Base-by-base conservation (phyloP, 169 alveolate genomes). In the Ichthyophthirius multifiliis region DNA sequence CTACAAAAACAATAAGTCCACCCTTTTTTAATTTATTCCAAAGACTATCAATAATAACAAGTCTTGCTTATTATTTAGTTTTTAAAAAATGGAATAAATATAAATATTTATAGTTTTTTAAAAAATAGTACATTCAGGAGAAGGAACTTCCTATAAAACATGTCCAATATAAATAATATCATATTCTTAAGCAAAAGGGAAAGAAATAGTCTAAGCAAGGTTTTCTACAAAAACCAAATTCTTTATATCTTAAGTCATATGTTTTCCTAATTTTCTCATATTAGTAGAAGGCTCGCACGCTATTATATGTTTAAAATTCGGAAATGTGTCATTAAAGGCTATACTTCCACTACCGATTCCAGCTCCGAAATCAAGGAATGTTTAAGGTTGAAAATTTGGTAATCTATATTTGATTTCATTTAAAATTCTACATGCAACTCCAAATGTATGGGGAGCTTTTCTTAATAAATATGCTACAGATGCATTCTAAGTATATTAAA, bases 201-300 rank as follows among this genome's bases (percentile, higher is more conserved):
- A 81, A 16, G 93, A 86, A 1, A 84, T 64, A 80, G 78, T 82
- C 39, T 73, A 85, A 55, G 83, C 86, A 88, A 37, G 77, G 63
- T 85, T 89, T 83, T 32, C 86, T 63, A 34, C 85, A 55, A 18
- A 81, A 46, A 48, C 71, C 43, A 81, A 74, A 18, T 71, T 81
- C 1, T 45, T 74, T 13, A 81, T 39, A 23, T 83, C 91, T 43
- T 84, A 65, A 30, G 89, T 74, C 16, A 90, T 20, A 46, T 65
- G 88, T 71, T 84, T 90, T 30, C 95, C 95, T 32, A 90, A 41
- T 65, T 90, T 84, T 63, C 95, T 75, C 95, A 86, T 90, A 65
- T 75, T 65, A 5, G 43, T 41, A 65, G 85, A 79, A n/a, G 95
- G 95, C 64, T 90, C 95, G 4, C 87, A 89, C n/a, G 88, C 84